Evolutionary conservation across 2,329 filamentous ascomycete genomes (phyloP).

Genomic region (Rhynchosporium secalis): DNA sequence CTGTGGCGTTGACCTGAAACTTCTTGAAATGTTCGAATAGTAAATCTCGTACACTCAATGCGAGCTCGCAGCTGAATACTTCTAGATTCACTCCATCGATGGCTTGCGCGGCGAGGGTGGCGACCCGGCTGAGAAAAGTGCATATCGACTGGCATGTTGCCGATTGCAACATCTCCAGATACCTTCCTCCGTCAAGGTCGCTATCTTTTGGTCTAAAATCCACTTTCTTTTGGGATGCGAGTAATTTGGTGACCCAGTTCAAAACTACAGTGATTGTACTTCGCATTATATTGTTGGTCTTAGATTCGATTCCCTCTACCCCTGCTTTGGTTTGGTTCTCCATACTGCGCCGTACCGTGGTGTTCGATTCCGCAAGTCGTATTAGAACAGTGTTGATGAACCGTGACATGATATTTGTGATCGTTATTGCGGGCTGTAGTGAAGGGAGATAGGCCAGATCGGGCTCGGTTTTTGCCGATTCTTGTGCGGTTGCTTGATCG

Average conservation of each 20-base stretch:
- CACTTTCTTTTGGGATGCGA: slow-evolving; percentile 66
- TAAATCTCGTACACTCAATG: slow-evolving; percentile 71
- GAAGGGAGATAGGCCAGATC: slow-evolving; percentile 81
- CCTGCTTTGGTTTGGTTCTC: slow-evolving; percentile 62
- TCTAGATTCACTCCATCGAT: slow-evolving; percentile 83
- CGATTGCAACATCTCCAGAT: slow-evolving; percentile 78
- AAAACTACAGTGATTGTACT: slow-evolving; percentile 65
- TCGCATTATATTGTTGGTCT: slow-evolving; percentile 67
- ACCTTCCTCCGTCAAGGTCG: slow-evolving; percentile 48
- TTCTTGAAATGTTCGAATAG: slow-evolving; percentile 93
- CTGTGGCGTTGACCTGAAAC: slow-evolving; percentile 89
- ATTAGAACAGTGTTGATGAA: slow-evolving; percentile 90
- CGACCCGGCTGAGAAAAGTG: slow-evolving; percentile 72
- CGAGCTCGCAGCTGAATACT: slow-evolving; percentile 80
- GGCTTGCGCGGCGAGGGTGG: slow-evolving; percentile 62
- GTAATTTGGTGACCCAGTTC: slow-evolving; percentile 62
- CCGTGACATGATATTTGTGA: slow-evolving; percentile 89
- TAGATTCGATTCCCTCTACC: slow-evolving; percentile 64
- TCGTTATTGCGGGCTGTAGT: slow-evolving; percentile 79
- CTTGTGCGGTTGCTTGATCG: slow-evolving; percentile 74
- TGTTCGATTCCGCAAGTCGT: slow-evolving; percentile 83
- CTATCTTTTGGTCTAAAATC: slow-evolving; percentile 71
- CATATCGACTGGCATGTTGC: slow-evolving; percentile 80
- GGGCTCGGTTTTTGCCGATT: slow-evolving; percentile 78
- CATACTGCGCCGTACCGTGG: slow-evolving; percentile 76